phyloP scores from a whole-genome alignment of 2,329 filamentous ascomycete species.

The Didymella segeticola region DNA sequence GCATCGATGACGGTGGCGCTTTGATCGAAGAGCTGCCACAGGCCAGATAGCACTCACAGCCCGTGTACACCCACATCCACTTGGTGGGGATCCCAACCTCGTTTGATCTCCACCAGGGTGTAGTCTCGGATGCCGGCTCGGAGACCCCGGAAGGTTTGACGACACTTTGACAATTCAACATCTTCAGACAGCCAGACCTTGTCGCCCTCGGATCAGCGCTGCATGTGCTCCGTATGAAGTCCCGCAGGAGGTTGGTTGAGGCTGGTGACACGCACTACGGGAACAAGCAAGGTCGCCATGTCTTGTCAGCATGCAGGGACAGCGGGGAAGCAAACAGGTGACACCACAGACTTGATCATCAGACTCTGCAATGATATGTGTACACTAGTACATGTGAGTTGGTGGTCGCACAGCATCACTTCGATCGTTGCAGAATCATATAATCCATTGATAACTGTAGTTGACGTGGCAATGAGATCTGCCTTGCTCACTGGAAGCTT shows the following conservation, averaged over 20 bases:
- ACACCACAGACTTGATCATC: slow-evolving; percentile 3
- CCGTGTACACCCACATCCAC: slow-evolving; percentile 7
- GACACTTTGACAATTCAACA: slow-evolving; percentile 5
- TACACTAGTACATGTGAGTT: neutral
- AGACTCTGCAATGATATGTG: slow-evolving; percentile 3
- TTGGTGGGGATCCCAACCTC: slow-evolving; percentile 13
- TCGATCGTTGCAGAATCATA: slow-evolving; percentile 4
- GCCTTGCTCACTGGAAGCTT: slow-evolving; percentile 51
- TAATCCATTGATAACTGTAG: neutral
- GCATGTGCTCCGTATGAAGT: neutral
- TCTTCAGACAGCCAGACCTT: neutral
- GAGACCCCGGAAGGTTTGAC: slow-evolving; percentile 1
- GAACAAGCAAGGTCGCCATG: slow-evolving; percentile 1
- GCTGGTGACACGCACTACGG: slow-evolving; percentile 8
- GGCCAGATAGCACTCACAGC: neutral
- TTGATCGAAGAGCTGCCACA: slow-evolving; percentile 12
- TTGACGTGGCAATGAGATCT: slow-evolving; percentile 6
- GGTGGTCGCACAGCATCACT: neutral
- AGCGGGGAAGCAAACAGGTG: slow-evolving; percentile 3
- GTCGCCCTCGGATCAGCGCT: neutral
- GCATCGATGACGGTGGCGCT: slow-evolving; percentile 18
- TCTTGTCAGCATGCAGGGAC: slow-evolving; percentile 5
- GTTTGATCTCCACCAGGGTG: slow-evolving; percentile 17
- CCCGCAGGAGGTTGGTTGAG: neutral
- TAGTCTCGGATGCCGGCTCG: slow-evolving; percentile 9